phyloP scores from a whole-genome alignment of 495 filamentous ascomycete genomes.

The Penicillium lagena region DNA sequence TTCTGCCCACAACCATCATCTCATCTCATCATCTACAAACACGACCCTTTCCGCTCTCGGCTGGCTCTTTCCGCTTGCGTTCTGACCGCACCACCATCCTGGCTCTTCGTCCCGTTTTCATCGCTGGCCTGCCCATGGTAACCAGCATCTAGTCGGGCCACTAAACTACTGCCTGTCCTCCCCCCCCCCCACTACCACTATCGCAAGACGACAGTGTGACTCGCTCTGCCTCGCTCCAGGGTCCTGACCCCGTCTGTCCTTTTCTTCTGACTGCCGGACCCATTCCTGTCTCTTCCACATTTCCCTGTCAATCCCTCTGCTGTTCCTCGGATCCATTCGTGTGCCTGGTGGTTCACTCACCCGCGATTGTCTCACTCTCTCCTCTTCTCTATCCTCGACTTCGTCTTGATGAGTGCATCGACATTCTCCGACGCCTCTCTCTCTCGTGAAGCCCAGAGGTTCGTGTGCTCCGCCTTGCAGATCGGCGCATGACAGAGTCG shows the following conservation, averaged over 20 bases:
- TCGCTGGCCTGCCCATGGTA: background rate
- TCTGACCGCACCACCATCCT: constrained; percentile 25
- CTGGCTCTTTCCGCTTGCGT: constrained; percentile 26
- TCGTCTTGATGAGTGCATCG: constrained; percentile 45
- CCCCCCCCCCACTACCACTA: constrained; percentile 4
- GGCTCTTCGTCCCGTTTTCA: constrained; percentile 6
- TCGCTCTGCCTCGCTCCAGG: constrained; percentile 1
- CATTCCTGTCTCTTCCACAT: constrained; percentile 2
- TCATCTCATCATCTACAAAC: no score
- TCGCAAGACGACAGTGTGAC: constrained; percentile 16
- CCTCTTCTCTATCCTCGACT: background rate
- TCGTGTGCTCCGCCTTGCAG: constrained; percentile 6
- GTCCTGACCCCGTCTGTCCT: constrained; percentile 9
- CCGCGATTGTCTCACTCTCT: background rate
- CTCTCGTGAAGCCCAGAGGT: constrained; percentile 39
- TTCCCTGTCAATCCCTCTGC: constrained; percentile 10
- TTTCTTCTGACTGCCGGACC: constrained; percentile 12
- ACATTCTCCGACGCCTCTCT: constrained; percentile 41
- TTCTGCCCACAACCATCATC: background rate
- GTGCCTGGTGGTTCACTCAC: background rate
- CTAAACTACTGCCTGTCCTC: constrained; percentile 13
- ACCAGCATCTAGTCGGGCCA: background rate
- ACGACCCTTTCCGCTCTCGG: constrained; percentile 14
- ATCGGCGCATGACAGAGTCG: constrained; percentile 9
- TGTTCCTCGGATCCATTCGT: background rate